Evolutionary conservation across 345 rosid genomes (phyloP).

Genomic region (Cardiospermum halicacabum): DNA sequence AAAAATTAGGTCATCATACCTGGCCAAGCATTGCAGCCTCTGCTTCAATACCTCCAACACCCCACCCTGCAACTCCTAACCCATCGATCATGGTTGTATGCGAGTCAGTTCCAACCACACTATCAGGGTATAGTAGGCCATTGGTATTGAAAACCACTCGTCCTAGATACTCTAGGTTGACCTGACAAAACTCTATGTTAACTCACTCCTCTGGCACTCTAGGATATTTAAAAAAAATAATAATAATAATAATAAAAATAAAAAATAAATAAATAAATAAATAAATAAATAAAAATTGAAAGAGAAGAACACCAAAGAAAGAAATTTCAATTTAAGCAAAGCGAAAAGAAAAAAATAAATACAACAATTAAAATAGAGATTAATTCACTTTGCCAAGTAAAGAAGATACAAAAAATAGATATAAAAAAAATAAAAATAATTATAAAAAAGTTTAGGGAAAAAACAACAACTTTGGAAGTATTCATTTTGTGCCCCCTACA

Average conservation of each 20-base stretch:
- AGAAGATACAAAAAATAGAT: not conserved
- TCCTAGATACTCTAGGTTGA: slow-evolving; percentile 95
- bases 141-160: slow-evolving; percentile 89
- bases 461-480: not conserved
- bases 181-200: slow-evolving; percentile 47
- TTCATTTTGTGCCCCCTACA: slow-evolving; percentile 7
- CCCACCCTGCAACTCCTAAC: slow-evolving; percentile 99
- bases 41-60: slow-evolving; percentile 99
- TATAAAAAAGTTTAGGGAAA: not conserved
- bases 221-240: too few species aligned
- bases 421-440: not conserved
- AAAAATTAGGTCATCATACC: slow-evolving; percentile 32
- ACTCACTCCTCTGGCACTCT: not conserved
- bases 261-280: too few species aligned
- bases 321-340: not conserved
- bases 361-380: not conserved
- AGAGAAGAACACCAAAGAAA: not conserved
- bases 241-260: too few species aligned
- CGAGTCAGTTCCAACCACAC: slow-evolving; percentile 98
- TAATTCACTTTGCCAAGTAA: not conserved
- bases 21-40: slow-evolving; percentile 99
- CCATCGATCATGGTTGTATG: slow-evolving; percentile 99
- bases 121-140: slow-evolving; percentile 82
- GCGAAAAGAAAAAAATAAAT: not conserved
- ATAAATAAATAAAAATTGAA: not conserved